phyloP scores from a whole-genome alignment of 2,329 filamentous ascomycete genomes.

The Seiridium unicorne region DNA sequence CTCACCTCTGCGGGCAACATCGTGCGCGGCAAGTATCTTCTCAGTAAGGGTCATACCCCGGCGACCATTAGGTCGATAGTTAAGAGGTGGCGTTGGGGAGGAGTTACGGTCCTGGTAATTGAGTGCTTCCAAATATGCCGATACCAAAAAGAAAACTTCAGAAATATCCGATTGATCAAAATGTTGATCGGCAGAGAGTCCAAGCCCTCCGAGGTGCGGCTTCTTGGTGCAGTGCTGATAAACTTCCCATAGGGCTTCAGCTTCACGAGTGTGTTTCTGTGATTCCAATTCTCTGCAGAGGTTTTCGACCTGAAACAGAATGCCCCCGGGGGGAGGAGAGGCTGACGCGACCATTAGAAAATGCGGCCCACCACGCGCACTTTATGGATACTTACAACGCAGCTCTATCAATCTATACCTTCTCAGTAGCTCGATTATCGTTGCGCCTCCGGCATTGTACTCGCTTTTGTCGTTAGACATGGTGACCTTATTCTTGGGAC shows the following conservation, averaged over 20 bases:
- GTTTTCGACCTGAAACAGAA: too few relatives aligned
- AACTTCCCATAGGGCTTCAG: conserved; percentile 19
- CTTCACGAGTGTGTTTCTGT: conserved; percentile 13
- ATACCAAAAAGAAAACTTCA: conserved; percentile 24
- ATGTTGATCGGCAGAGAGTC: conserved; percentile 13
- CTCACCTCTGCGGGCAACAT: conserved; percentile 29
- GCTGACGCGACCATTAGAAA: too few relatives aligned
- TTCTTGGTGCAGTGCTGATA: conserved; percentile 14
- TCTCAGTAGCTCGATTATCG: too few relatives aligned
- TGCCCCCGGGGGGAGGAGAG: too few relatives aligned
- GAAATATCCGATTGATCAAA: conserved; percentile 9
- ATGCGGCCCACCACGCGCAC: too few relatives aligned
- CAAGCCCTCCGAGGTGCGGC: conserved; percentile 25
- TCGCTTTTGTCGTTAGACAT: too few relatives aligned
- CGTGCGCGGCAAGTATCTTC: conserved; percentile 45
- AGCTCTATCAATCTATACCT: too few relatives aligned
- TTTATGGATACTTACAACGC: too few relatives aligned
- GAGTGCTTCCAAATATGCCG: conserved; percentile 25
- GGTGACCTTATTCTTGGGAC: too few relatives aligned
- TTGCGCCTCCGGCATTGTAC: too few relatives aligned
- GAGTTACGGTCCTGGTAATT: conserved; percentile 23
- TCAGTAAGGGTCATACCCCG: conserved; percentile 39
- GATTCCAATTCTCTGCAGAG: too few relatives aligned
- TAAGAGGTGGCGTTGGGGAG: conserved; percentile 6
- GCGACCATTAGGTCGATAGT: conserved; percentile 14